These are phyloP conservation scores for Orbilia ellipsospora DNA, from an alignment of 2,329 filamentous ascomycete species.

Conservation along the genomic window DNA sequence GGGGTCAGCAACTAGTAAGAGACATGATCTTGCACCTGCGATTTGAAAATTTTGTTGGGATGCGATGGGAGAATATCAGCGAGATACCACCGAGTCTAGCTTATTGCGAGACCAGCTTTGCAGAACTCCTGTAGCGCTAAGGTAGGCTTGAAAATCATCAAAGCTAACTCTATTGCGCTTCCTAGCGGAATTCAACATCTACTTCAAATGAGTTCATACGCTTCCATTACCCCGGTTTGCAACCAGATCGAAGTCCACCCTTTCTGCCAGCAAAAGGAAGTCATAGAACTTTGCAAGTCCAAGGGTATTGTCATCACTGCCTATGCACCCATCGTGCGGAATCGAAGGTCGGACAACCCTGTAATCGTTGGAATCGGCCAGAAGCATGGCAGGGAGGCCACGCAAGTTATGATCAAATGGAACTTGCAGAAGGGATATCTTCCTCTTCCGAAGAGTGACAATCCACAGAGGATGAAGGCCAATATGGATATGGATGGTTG, in stretches of 20 bases:
- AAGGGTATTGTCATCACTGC: conserved; percentile 79
- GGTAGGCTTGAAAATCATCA: neutral
- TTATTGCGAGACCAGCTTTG: too few relatives aligned
- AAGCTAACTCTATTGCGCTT: neutral
- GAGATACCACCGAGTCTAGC: too few relatives aligned
- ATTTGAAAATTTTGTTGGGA: neutral
- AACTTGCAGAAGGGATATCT: conserved; percentile 78
- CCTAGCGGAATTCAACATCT: conserved; percentile 32
- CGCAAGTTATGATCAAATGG: conserved; percentile 82
- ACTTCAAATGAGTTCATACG: conserved; percentile 27
- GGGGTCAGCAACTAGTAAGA: conserved; percentile 75
- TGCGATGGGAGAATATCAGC: too few relatives aligned
- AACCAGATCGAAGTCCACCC: conserved; percentile 87
- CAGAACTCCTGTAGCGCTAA: too few relatives aligned
- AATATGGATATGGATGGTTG: conserved; percentile 74
- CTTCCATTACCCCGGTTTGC: conserved; percentile 68
- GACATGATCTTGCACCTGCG: neutral
- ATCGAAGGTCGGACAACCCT: conserved; percentile 75
- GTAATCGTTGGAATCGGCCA: conserved; percentile 72
- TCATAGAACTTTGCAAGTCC: conserved; percentile 72
- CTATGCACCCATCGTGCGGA: conserved; percentile 80
- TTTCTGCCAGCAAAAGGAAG: conserved; percentile 78
- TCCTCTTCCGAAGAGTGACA: conserved; percentile 78
- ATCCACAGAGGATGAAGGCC: conserved; percentile 71
- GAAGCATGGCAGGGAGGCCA: conserved; percentile 77